These are phyloP conservation scores for Fraxinus albicans DNA, from an alignment of 305 asterid species.

Conservation along the genomic window DNA sequence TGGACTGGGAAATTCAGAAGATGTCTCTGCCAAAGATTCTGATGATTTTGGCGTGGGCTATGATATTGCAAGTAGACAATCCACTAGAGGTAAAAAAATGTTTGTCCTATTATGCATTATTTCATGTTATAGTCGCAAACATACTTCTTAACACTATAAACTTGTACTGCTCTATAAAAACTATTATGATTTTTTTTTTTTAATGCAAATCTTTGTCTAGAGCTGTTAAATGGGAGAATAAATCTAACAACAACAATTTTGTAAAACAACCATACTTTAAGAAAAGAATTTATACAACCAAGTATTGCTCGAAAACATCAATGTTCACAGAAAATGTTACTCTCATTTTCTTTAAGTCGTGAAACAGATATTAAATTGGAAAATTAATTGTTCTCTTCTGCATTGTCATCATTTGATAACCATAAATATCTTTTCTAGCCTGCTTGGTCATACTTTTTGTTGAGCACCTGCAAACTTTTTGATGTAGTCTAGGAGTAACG, in stretches of 20 bases:
- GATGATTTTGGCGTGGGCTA: constrained; percentile 69
- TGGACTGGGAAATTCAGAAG: constrained; percentile 60
- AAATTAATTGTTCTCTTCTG: neutral
- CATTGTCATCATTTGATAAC: neutral
- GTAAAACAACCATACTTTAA: neutral
- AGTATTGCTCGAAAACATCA: neutral
- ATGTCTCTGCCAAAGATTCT: constrained; percentile 56
- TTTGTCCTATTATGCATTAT: constrained; percentile 1
- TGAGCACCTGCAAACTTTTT: neutral
- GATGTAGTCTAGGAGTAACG: neutral
- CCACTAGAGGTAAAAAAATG: constrained; percentile 64
- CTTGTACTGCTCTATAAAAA: constrained; percentile 3
- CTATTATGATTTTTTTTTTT: neutral
- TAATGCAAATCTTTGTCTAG: neutral
- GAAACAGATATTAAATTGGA: neutral
- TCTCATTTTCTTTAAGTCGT: neutral
- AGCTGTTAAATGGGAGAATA: constrained; percentile 11
- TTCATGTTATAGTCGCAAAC: constrained; percentile 5
- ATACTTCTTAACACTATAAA: neutral
- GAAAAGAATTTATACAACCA: neutral
- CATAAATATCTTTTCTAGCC: neutral
- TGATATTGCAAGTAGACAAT: constrained; percentile 67
- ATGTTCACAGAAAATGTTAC: neutral
- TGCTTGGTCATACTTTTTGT: neutral
- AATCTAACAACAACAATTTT: neutral